Evolutionary conservation across 2,329 filamentous ascomycete genomes (phyloP).

Genomic region (Cytospora leucostoma): DNA sequence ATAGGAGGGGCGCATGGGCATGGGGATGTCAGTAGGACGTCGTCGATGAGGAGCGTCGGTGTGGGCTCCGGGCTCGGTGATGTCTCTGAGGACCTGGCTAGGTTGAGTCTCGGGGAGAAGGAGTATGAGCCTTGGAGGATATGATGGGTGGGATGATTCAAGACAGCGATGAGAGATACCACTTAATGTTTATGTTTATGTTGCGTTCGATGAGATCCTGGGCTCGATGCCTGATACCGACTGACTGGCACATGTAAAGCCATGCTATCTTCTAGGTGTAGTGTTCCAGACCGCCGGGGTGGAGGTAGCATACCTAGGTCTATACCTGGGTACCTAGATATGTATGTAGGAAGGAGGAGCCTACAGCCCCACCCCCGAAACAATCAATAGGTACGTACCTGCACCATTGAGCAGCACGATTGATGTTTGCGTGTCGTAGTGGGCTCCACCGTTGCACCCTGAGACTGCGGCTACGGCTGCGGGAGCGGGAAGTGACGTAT

Average conservation of each 20-base stretch:
- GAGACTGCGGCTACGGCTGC: not conserved
- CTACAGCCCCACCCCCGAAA: too few relatives aligned
- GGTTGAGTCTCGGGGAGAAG: constrained; percentile 19
- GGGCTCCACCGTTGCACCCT: not conserved
- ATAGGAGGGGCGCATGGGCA: not conserved
- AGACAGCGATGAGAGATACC: not conserved
- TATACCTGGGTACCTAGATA: too few relatives aligned
- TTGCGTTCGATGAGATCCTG: not conserved
- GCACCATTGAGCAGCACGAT: too few relatives aligned
- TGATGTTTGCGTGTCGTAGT: not conserved
- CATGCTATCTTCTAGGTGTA: too few relatives aligned
- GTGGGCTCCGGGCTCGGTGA: constrained; percentile 6
- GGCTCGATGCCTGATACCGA: too few relatives aligned
- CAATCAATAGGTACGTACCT: too few relatives aligned
- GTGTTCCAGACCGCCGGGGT: too few relatives aligned
- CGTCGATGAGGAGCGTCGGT: constrained; percentile 7
- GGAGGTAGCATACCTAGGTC: too few relatives aligned
- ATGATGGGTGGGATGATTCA: not conserved
- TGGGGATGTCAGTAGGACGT: not conserved
- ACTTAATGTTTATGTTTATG: not conserved
- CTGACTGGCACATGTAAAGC: too few relatives aligned
- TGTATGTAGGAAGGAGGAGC: too few relatives aligned
- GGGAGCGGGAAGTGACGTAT: constrained; percentile 7
- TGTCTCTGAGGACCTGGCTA: constrained; percentile 15
- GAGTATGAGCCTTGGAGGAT: constrained; percentile 13